Percentiles rank a stretch among this genome's conserved stretches.
These are phyloP conservation scores for Puya raimondii DNA, from an alignment of 176 grass and related monocot genomes.

Conservation along the genomic window DNA sequence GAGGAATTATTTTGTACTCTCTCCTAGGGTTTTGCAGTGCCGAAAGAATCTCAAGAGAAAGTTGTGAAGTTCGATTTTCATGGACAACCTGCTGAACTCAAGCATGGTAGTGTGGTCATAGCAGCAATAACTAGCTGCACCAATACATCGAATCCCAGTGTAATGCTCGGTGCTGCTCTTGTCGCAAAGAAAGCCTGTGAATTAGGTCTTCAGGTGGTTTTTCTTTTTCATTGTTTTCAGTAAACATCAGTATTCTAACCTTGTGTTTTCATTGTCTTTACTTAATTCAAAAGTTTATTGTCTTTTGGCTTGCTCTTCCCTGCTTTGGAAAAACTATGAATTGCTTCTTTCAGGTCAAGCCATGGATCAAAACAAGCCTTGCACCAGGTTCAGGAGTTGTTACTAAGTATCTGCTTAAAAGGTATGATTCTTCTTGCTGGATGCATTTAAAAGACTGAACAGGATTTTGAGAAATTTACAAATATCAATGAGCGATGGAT, in stretches of 20 bases:
- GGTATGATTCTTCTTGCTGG: slow-evolving; percentile 2
- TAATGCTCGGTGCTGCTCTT: slow-evolving; percentile 28
- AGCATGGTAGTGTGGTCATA: slow-evolving; percentile 21
- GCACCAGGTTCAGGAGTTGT: slow-evolving; percentile 29
- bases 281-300: not conserved
- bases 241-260: not conserved
- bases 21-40: slow-evolving; percentile 18
- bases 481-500: not conserved
- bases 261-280: not conserved
- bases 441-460: not conserved
- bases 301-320: not conserved
- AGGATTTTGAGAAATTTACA: not conserved
- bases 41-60: slow-evolving; percentile 18
- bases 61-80: slow-evolving; percentile 14
- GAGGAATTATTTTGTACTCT: not conserved
- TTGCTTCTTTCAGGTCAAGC: slow-evolving; percentile 10
- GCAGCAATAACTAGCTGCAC: slow-evolving; percentile 27
- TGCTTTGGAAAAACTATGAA: not conserved
- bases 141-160: slow-evolving; percentile 26
- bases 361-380: slow-evolving; percentile 32
- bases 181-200: slow-evolving; percentile 28
- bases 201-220: slow-evolving; percentile 18
- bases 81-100: slow-evolving; percentile 23
- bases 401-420: slow-evolving; percentile 24
- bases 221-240: not conserved